Evolutionary conservation across 2,329 filamentous ascomycete species (phyloP), one percentile per base, ranked within the genome.

Genomic region (Aspergillus alliaceus): DNA sequence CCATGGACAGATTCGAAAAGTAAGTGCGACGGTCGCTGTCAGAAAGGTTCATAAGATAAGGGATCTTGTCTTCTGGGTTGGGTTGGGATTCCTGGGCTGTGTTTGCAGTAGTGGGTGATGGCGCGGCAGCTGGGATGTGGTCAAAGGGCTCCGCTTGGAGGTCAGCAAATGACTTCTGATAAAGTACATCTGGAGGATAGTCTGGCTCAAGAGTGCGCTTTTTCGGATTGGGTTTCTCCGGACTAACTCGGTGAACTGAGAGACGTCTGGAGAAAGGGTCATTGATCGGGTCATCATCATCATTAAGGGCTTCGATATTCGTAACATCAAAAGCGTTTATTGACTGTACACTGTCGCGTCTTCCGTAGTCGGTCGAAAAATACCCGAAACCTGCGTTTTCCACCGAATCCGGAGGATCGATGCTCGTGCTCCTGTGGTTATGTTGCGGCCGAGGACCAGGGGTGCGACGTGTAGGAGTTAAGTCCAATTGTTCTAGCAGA

Each of bases 91-190:
- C 62, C 52, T 57, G 61, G n/a, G 65, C 40, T 47, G 61, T 54
- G 54, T 63, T 56, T 27, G 66, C 63, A 49, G 67, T 56, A 51
- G 57, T 60, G 6, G 64, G 63, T n/a, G 64, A 58, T 12, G 68
- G 64, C 15, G 66, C 58, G 11, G 67, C 65, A 11, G 76, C 59
- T 14, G 69, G 78, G 18, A 72, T 72, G 27, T 69, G 70, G 51
- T 83, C 79, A 61, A 84, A 84, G 5, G 75, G 69, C 59, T 84
- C 79, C 3, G 73, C 71, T 59, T 78, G 77, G 3, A 85, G 74
- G n/a, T 80, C 72, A 0, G 75, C 64, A 56, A 81, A 83, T 1
- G 70, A 69, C 71, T 82, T 82, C 14, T 71, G 67, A 34, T 72
- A 72, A 1, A 85, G 73, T 14, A 73, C 60, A 18, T 77, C 69